phyloP scores from a whole-genome alignment of 2,329 filamentous ascomycete species.

The Domatiomyces globalis region DNA sequence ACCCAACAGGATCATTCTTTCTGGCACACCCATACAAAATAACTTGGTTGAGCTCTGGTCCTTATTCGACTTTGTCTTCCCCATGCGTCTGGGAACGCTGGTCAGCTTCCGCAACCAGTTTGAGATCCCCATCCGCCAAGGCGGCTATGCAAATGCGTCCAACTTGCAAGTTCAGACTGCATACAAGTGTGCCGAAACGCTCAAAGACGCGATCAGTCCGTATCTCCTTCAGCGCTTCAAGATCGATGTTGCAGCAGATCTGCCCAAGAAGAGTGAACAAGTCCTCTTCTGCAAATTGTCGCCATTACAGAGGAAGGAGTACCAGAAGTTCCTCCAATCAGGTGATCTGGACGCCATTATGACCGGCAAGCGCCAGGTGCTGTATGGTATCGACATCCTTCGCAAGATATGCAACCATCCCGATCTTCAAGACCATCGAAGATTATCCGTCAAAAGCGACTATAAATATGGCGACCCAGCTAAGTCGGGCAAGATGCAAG shows the following conservation, averaged over 20 bases:
- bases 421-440: conserved; percentile 61
- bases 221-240: conserved; percentile 89
- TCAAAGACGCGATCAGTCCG: conserved; percentile 86
- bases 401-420: conserved; percentile 98
- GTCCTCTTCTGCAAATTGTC: conserved; percentile 94
- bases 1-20: conserved; percentile 79
- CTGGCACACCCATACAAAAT: conserved; percentile 95
- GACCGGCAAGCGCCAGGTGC: conserved; percentile 57
- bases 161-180: conserved; percentile 91
- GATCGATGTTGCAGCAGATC: conserved; percentile 78
- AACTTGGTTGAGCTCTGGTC: conserved; percentile 93
- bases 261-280: conserved; percentile 91
- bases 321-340: conserved; percentile 66
- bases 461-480: conserved; percentile 65
- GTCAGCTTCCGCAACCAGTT: conserved; percentile 85
- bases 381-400: conserved; percentile 82
- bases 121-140: conserved; percentile 82
- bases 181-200: conserved; percentile 79
- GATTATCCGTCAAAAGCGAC: conserved; percentile 42
- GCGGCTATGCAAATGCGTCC: conserved; percentile 88
- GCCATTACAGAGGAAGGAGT: conserved; percentile 60
- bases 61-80: conserved; percentile 92
- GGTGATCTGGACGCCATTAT: conserved; percentile 76
- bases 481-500: conserved; percentile 90
- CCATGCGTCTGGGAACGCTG: conserved; percentile 83